These are phyloP conservation scores for Aplosporella prunicola DNA, from an alignment of 2,329 filamentous ascomycete genomes.

Conservation along the genomic window DNA sequence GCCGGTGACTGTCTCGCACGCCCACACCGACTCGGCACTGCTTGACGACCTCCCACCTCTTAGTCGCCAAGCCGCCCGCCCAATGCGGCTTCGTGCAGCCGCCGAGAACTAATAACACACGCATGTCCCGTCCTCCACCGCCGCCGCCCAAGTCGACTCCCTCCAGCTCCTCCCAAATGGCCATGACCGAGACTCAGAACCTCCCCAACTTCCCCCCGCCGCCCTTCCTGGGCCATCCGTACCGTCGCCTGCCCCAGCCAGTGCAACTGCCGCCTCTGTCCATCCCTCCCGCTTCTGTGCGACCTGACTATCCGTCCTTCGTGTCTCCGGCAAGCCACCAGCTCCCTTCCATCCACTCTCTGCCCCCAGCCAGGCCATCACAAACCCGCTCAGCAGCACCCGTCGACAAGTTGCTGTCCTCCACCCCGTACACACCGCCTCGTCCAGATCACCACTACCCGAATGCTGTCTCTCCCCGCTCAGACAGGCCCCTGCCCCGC, in stretches of 20 bases:
- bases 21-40: constrained; percentile 8
- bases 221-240: constrained; percentile 30
- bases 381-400: constrained; percentile 23
- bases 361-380: constrained; percentile 16
- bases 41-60: constrained; percentile 1
- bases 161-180: constrained; percentile 20
- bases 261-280: constrained; percentile 31
- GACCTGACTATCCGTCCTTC: constrained; percentile 28
- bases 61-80: constrained; percentile 17
- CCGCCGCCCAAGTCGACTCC: constrained; percentile 34
- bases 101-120: constrained; percentile 33
- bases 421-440: constrained; percentile 30
- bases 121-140: constrained; percentile 33
- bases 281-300: constrained; percentile 26
- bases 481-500: constrained; percentile 15
- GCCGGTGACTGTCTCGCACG: constrained; percentile 8
- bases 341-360: constrained; percentile 26
- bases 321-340: constrained; percentile 30
- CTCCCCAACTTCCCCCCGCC: constrained; percentile 32
- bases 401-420: constrained; percentile 27
- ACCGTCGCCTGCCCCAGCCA: constrained; percentile 31
- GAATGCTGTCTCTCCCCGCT: constrained; percentile 6
- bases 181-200: constrained; percentile 39
- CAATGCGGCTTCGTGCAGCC: constrained; percentile 33
- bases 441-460: constrained; percentile 31